phyloP scores from a whole-genome alignment of 192 early-diverging fungal genomes.

The Rhizoclosmatium sp. region DNA sequence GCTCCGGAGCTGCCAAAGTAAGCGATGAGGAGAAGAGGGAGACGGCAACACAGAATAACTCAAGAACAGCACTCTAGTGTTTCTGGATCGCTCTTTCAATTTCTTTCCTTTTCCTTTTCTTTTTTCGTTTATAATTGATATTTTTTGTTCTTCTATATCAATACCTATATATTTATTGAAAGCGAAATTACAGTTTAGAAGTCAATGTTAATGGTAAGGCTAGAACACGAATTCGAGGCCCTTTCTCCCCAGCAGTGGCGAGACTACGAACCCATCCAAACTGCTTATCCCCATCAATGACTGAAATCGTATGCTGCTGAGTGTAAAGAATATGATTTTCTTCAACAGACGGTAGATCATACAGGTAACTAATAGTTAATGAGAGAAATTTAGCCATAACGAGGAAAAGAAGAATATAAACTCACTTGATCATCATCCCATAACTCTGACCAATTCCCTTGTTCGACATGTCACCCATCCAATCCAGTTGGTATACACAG shows the following conservation, averaged over 20 bases:
- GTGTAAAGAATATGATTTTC: conserved; percentile 76
- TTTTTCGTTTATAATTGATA: too few relatives aligned
- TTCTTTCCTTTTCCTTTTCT: too few relatives aligned
- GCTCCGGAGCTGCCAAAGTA: too few relatives aligned
- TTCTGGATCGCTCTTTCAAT: too few relatives aligned
- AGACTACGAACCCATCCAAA: conserved; percentile 36
- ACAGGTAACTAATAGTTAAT: not conserved
- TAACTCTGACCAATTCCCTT: conserved; percentile 85
- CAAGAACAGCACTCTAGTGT: too few relatives aligned
- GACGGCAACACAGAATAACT: too few relatives aligned
- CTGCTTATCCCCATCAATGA: conserved; percentile 36
- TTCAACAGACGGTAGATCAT: conserved; percentile 70
- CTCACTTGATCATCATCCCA: conserved; percentile 96
- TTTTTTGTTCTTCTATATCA: too few relatives aligned
- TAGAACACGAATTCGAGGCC: not conserved
- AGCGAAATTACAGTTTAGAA: not conserved
- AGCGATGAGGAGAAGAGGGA: too few relatives aligned
- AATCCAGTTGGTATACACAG: conserved; percentile 85
- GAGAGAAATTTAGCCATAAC: not conserved
- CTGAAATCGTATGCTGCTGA: conserved; percentile 49
- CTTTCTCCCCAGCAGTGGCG: not conserved
- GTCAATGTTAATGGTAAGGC: too few relatives aligned
- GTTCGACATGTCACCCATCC: conserved; percentile 84
- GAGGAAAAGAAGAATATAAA: conserved; percentile 63
- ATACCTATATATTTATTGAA: too few relatives aligned